A percentile compares a stretch with the other conserved stretches of the same genome.
phyloP scores from a whole-genome alignment of 148 eudicot species.

The Dianthus caryophyllus region DNA sequence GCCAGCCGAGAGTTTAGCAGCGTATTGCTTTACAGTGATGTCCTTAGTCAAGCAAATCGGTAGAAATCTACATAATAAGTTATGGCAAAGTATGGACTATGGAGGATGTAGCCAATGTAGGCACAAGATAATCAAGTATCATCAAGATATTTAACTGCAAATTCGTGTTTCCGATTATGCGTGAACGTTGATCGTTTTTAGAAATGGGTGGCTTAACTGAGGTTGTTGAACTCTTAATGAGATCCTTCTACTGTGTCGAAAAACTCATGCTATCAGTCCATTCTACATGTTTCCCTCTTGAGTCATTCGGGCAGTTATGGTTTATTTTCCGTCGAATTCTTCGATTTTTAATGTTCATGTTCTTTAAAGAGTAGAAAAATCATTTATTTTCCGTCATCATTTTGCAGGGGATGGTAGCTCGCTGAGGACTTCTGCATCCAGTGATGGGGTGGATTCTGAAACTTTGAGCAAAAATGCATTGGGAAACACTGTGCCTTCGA shows the following conservation, averaged over 20 bases:
- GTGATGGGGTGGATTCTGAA: slow-evolving; percentile 39
- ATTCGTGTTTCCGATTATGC: too few relatives aligned
- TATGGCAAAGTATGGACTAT: background rate
- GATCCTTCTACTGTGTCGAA: background rate
- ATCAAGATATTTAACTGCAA: too few relatives aligned
- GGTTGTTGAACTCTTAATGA: background rate
- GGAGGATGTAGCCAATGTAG: too few relatives aligned
- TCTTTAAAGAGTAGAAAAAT: background rate
- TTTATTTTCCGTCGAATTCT: background rate
- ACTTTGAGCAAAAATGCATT: slow-evolving; percentile 33
- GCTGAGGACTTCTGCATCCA: slow-evolving; percentile 27
- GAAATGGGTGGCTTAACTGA: background rate
- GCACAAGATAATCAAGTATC: too few relatives aligned
- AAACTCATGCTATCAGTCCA: background rate
- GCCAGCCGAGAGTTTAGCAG: background rate
- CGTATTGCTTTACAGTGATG: background rate
- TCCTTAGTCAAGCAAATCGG: background rate
- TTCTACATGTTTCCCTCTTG: background rate
- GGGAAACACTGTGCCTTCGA: slow-evolving; percentile 43
- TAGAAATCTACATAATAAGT: background rate
- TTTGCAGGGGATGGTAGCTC: slow-evolving; percentile 44
- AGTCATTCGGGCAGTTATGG: background rate
- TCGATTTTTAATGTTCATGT: background rate
- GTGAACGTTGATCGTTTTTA: background rate
- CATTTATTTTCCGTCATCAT: background rate